A percentile compares a stretch with the other conserved stretches of the same genome.
Evolutionary conservation across 2,329 filamentous ascomycete species (phyloP).

Genomic region (Alternaria incomplexa): DNA sequence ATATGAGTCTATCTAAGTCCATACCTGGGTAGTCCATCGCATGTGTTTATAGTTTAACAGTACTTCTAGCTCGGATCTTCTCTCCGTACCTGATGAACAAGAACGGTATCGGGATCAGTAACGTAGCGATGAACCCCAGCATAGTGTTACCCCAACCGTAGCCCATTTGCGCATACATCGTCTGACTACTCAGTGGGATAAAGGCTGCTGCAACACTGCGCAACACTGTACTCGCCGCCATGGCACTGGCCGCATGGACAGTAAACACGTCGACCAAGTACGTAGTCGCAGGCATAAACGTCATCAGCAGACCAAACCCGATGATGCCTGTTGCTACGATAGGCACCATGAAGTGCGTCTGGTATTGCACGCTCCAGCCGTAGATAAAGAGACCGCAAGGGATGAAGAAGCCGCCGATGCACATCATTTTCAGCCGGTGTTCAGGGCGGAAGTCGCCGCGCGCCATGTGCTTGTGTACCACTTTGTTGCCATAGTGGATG

Average conservation of each 20-base stretch:
- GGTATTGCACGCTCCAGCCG: constrained; percentile 44
- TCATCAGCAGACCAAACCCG: constrained; percentile 45
- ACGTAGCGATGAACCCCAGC: constrained; percentile 43
- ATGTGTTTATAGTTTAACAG: constrained; percentile 32
- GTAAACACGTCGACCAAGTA: constrained; percentile 54
- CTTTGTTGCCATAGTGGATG: constrained; percentile 41
- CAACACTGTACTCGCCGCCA: constrained; percentile 51
- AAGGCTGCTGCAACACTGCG: constrained; percentile 48
- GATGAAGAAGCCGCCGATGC: constrained; percentile 39
- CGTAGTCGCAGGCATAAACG: constrained; percentile 48
- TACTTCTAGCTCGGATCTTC: constrained; percentile 33
- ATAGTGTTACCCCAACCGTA: constrained; percentile 50
- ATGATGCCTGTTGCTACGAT: constrained; percentile 42
- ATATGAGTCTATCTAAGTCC: background rate
- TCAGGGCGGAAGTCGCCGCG: constrained; percentile 45
- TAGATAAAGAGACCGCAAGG: constrained; percentile 48
- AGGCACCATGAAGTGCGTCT: constrained; percentile 47
- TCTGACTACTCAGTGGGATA: constrained; percentile 48
- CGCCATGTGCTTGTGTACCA: constrained; percentile 34
- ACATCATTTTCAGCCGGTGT: constrained; percentile 45
- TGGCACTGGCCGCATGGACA: constrained; percentile 50
- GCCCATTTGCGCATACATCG: constrained; percentile 49
- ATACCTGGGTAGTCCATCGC: background rate
- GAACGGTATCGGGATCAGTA: constrained; percentile 44
- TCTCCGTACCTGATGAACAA: constrained; percentile 46